phyloP scores from a whole-genome alignment of 225 moss, liverwort and hornwort species.

The Polytrichum formosum region DNA sequence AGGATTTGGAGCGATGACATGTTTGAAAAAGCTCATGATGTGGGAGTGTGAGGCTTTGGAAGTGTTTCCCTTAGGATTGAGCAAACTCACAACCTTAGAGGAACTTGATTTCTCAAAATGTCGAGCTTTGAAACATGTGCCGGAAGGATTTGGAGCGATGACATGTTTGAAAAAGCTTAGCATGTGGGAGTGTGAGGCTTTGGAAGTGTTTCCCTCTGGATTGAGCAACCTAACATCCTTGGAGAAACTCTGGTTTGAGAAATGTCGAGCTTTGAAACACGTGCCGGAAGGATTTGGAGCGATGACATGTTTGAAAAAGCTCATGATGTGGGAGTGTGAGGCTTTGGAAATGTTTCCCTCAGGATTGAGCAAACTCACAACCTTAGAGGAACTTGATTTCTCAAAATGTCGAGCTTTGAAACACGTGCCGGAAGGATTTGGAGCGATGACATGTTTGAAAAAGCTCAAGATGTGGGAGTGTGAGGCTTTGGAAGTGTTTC shows the following conservation, averaged over 20 bases:
- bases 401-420: neutral
- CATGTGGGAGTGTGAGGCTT: neutral
- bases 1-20: no score
- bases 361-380: neutral
- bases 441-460: neutral
- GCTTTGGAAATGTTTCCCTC: neutral
- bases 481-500: neutral
- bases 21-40: neutral
- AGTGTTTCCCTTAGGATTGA: neutral
- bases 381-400: neutral
- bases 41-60: neutral
- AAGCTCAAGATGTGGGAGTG: neutral
- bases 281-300: neutral
- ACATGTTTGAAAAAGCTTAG: neutral
- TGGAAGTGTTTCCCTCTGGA: neutral
- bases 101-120: fast-evolving
- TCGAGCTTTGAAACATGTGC: neutral
- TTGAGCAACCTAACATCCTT: neutral
- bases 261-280: neutral
- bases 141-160: neutral
- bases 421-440: neutral
- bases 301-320: neutral
- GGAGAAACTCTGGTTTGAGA: fast-evolving
- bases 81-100: neutral
- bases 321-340: neutral